Evolutionary conservation across 371 early-diverging fungal genomes (phyloP).

Genomic region (Gilbertella persicaria): DNA sequence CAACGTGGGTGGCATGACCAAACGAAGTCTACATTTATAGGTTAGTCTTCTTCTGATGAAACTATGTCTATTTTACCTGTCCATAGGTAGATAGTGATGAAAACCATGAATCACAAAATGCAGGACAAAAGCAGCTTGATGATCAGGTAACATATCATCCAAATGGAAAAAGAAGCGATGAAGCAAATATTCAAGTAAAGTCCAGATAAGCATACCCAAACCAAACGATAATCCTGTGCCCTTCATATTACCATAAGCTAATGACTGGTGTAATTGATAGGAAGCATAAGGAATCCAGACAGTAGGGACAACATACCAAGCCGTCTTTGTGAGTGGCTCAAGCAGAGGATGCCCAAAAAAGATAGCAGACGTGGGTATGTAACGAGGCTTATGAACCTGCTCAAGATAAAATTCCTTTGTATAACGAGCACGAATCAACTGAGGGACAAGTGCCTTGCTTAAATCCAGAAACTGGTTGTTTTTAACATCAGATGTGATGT

Average conservation of each 20-base stretch:
- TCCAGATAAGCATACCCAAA: constrained; percentile 78
- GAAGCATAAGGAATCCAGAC: constrained; percentile 79
- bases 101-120: constrained; percentile 93
- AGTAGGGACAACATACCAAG: constrained; percentile 88
- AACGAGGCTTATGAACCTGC: constrained; percentile 91
- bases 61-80: constrained; percentile 55
- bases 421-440: constrained; percentile 74
- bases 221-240: constrained; percentile 39
- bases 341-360: constrained; percentile 75
- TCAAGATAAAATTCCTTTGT: constrained; percentile 82
- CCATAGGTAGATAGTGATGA: constrained; percentile 95
- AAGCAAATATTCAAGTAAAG: constrained; percentile 77
- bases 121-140: constrained; percentile 63
- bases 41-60: background rate
- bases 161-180: constrained; percentile 94
- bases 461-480: constrained; percentile 80
- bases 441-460: constrained; percentile 76
- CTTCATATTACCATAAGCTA: constrained; percentile 4
- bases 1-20: constrained; percentile 95
- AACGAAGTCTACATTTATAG: constrained; percentile 62
- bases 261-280: constrained; percentile 33
- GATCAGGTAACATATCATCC: constrained; percentile 84
- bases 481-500: constrained; percentile 44
- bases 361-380: constrained; percentile 74
- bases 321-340: constrained; percentile 84